Evolutionary conservation across 805 yeast genomes (phyloP).

Genomic region (Metschnikowia baotianmanensis): DNA sequence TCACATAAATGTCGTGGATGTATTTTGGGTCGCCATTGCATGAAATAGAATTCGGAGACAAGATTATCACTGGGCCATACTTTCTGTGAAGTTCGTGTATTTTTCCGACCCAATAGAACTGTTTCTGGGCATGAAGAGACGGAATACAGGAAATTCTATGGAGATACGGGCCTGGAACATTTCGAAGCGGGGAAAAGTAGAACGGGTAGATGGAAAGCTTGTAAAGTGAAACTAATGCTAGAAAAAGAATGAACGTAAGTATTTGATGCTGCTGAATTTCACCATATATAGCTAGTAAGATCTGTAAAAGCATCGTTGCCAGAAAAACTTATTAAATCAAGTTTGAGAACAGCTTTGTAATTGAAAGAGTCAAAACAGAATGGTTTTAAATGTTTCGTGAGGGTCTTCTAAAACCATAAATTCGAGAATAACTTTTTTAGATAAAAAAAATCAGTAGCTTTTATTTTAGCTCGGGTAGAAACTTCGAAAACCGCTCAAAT

Average conservation of each 20-base stretch:
- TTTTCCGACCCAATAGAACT: conserved; percentile 34
- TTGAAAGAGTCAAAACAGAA: not conserved
- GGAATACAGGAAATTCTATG: conserved; percentile 43
- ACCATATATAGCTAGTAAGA: not conserved
- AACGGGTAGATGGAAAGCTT: conserved; percentile 45
- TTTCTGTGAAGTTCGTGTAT: conserved; percentile 50
- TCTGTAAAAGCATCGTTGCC: not conserved
- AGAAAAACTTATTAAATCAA: no score
- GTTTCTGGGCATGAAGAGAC: conserved; percentile 42
- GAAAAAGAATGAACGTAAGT: not conserved
- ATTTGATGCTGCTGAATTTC: not conserved
- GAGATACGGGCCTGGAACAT: conserved; percentile 58
- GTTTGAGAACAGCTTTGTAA: no score
- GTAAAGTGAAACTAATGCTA: conserved; percentile 21
- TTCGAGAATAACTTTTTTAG: no score
- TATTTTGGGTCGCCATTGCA: conserved; percentile 49
- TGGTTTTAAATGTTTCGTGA: not conserved
- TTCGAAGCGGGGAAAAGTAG: conserved; percentile 45
- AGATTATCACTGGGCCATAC: conserved; percentile 61
- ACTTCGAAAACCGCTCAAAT: not conserved
- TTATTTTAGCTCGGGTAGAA: no score
- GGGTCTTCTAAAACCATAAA: no score
- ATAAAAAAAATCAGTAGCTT: no score
- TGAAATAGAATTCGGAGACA: conserved; percentile 63
- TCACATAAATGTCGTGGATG: conserved; percentile 54